phyloP scores from a whole-genome alignment of 345 rosid species.

The Barbarea vulgaris region DNA sequence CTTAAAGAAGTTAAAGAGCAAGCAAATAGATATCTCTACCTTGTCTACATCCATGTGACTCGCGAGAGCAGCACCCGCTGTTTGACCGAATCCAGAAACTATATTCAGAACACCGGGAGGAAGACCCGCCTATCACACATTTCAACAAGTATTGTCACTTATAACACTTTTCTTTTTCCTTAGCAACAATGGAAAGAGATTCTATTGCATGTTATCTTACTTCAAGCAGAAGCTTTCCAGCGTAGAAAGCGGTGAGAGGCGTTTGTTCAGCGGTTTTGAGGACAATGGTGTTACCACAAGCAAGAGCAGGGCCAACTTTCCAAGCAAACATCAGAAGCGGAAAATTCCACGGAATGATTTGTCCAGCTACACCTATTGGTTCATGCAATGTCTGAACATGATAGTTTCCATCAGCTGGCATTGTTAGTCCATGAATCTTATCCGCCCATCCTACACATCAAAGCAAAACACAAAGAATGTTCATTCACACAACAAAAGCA shows the following conservation, averaged over 20 bases:
- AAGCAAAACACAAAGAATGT: conserved; percentile 16
- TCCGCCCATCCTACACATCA: conserved; percentile 60
- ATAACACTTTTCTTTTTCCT: no score
- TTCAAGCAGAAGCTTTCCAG: conserved; percentile 56
- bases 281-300: conserved; percentile 64
- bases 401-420: conserved; percentile 63
- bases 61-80: conserved; percentile 87
- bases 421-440: conserved; percentile 63
- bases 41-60: conserved; percentile 97
- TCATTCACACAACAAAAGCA: conserved; percentile 10
- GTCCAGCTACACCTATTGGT: conserved; percentile 72
- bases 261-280: conserved; percentile 70
- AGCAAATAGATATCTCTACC: conserved; percentile 44
- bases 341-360: conserved; percentile 70
- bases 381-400: conserved; percentile 67
- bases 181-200: not conserved
- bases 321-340: conserved; percentile 67
- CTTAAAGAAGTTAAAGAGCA: not conserved
- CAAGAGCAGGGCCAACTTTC: conserved; percentile 71
- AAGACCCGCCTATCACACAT: conserved; percentile 72
- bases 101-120: conserved; percentile 90
- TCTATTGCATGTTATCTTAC: conserved; percentile 9
- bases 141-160: conserved; percentile 21
- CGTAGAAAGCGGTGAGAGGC: conserved; percentile 60
- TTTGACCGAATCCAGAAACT: conserved; percentile 83